These are phyloP conservation scores for Phtheirospermum japonicum DNA, from an alignment of 257 asterid genomes.

Conservation along the genomic window DNA sequence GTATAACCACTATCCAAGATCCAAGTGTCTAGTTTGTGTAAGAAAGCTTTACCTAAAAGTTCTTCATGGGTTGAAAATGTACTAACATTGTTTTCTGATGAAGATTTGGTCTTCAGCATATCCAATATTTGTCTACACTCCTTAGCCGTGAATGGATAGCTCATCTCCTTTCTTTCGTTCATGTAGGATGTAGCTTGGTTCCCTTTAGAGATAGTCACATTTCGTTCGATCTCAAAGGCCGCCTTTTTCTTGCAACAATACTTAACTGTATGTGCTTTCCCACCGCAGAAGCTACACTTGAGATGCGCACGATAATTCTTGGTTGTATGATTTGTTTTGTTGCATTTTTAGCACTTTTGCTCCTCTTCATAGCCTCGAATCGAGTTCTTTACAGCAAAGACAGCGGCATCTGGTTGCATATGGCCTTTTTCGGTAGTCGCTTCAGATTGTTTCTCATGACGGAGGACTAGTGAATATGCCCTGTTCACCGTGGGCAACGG, in stretches of 20 bases:
- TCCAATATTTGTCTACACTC: neutral
- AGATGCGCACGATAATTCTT: neutral
- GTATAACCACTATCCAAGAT: neutral
- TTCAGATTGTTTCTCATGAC: neutral
- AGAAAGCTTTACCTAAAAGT: neutral
- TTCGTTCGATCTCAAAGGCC: neutral
- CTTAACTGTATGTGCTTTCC: neutral
- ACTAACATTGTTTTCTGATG: neutral
- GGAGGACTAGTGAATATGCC: neutral
- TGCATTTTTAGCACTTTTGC: neutral
- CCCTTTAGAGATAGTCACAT: neutral
- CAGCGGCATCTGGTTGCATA: neutral
- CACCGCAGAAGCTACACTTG: neutral
- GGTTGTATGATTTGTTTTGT: neutral
- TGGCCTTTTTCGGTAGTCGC: neutral
- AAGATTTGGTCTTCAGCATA: neutral
- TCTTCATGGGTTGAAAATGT: neutral
- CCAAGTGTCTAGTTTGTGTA: neutral
- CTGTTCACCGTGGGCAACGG: neutral
- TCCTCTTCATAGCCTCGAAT: neutral
- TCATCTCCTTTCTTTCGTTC: no score
- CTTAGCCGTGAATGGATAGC: no score
- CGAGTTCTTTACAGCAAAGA: neutral
- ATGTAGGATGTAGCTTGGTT: neutral
- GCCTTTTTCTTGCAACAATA: neutral